A percentile compares a stretch with the other conserved stretches of the same genome.
Evolutionary conservation across 352 stramenopile species (phyloP).

Genomic region (Globisporangium canariense): DNA sequence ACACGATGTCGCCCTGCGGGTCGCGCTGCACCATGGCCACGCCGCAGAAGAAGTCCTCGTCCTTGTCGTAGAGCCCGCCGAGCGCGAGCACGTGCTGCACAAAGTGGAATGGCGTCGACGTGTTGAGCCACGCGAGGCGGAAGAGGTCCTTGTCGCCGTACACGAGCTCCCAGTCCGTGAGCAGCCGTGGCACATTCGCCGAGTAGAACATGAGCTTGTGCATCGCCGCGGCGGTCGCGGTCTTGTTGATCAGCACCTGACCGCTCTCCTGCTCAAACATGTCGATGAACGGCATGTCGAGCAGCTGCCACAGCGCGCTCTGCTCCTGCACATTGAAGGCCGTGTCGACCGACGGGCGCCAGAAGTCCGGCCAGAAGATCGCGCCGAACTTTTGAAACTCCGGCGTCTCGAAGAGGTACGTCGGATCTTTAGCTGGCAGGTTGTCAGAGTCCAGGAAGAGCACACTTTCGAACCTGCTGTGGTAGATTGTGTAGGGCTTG

Average conservation of each 20-base stretch:
- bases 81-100: constrained; percentile 55
- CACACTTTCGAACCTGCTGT: constrained; percentile 72
- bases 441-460: constrained; percentile 85
- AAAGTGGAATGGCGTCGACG: constrained; percentile 62
- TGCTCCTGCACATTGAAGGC: constrained; percentile 77
- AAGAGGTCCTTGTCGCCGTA: constrained; percentile 80
- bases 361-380: constrained; percentile 87
- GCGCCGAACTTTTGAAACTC: constrained; percentile 62
- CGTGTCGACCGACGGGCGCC: constrained; percentile 51
- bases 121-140: constrained; percentile 77
- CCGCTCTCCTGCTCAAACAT: constrained; percentile 88
- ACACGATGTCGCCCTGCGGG: constrained; percentile 64
- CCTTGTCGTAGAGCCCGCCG: constrained; percentile 44
- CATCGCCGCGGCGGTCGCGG: constrained; percentile 32
- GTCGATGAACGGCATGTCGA: constrained; percentile 82
- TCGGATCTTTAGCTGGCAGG: constrained; percentile 69
- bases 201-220: constrained; percentile 83
- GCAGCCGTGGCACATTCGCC: constrained; percentile 44
- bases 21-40: constrained; percentile 82
- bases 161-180: constrained; percentile 67
- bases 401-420: constrained; percentile 69
- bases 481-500: constrained; percentile 79
- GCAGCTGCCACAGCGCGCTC: constrained; percentile 58
- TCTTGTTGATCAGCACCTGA: constrained; percentile 68
- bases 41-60: constrained; percentile 66